These are phyloP conservation scores for Fusarium sp. DNA, from an alignment of 2,329 filamentous ascomycete species.

Conservation along the genomic window DNA sequence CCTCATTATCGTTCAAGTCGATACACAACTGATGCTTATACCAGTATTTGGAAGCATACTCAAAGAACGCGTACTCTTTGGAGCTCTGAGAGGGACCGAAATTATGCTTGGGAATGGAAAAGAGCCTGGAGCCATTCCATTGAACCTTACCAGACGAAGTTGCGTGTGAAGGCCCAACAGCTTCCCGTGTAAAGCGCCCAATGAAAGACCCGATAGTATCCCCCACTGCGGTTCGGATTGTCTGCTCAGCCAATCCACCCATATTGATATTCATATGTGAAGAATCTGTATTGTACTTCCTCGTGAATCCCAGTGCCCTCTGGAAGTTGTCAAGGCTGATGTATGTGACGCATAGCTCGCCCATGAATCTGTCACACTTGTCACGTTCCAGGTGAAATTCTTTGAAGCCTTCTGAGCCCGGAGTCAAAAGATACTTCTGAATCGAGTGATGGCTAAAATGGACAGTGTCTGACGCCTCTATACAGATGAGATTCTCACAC, in stretches of 20 bases:
- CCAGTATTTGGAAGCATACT: neutral
- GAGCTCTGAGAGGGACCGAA: neutral
- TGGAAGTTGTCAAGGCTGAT: slow-evolving; percentile 3
- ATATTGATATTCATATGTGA: neutral
- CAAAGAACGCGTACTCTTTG: neutral
- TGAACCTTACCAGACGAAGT: neutral
- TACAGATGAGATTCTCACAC: slow-evolving; percentile 14
- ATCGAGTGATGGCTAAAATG: slow-evolving; percentile 28
- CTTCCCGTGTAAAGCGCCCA: neutral
- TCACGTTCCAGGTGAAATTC: neutral
- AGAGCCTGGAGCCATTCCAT: neutral
- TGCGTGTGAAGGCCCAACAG: neutral
- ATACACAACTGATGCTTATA: neutral
- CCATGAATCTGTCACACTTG: neutral
- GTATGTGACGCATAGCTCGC: slow-evolving; percentile 9
- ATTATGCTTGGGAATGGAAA: too few relatives aligned
- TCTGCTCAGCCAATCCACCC: neutral
- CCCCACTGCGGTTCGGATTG: neutral
- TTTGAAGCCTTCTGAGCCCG: neutral
- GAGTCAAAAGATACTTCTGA: slow-evolving; percentile 1
- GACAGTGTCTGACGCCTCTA: slow-evolving; percentile 13
- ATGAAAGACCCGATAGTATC: neutral
- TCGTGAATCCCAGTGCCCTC: neutral
- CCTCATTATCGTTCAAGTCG: rapidly evolving
- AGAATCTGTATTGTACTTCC: neutral